Base-by-base conservation (phyloP, 805 yeast genomes). In the Saccharomycopsis fermentans region DNA sequence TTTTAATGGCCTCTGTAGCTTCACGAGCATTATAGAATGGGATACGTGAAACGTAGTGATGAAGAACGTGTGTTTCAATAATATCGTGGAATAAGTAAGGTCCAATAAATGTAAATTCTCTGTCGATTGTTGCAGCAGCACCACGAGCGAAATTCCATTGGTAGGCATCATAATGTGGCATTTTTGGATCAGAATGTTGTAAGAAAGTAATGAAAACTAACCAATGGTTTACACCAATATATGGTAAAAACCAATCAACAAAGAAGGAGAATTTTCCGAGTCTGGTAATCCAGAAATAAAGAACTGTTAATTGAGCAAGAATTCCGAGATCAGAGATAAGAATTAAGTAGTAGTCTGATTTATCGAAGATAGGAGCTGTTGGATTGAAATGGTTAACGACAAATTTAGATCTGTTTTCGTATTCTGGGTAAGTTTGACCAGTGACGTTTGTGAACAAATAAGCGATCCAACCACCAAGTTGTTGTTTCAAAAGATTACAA, bases 131-230 rank as follows among this genome's bases (percentile, higher is more conserved):
- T 61, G 92, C 87, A 58, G 94, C 91, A 34, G 96, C 96, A 64
- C 96, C 96, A 68, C 91, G 81, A 55, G 91, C 90, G 70, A 86
- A 87, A 65, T 79, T 87, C 96, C 96, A 88, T 71, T 83, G 84
- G 43, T 72, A 67, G 59, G 83, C 80, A 61, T 82, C 84, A 74
- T 88, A 88, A 71, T 88, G 96, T 34, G 96, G 91, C 77, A 89
- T 77, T 16, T 79, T 65, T 34, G 88, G 82, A 70, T 86, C 92
- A 17, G 94, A 80, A 74, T 88, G 96, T 72, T 88, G 96, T 66
- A 88, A 79, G 71, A 74, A 89, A 43, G 96, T 88, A 70, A 88
- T 86, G 72, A 86, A 86, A 52, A 89, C 95, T 64, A 88, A 77
- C 96, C 96, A 88, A 74, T 89, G 95, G 81, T 88, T 88, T 64